Base-by-base conservation (phyloP, 768 basidiomycete species). In the Hygrophoropsis aurantiaca region DNA sequence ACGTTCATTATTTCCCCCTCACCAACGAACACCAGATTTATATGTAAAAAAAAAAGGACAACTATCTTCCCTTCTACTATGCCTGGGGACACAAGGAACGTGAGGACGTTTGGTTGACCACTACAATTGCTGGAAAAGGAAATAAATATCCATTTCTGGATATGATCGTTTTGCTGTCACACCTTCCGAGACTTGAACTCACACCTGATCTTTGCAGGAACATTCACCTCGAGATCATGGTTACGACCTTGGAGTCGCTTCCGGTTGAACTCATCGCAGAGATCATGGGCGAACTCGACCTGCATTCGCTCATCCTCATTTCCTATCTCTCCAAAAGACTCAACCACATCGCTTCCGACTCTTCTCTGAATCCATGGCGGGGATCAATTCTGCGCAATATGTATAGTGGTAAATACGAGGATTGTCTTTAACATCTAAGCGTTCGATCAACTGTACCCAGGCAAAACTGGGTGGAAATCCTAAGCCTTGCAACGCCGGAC, bases 221-320 rank as follows among this genome's bases (percentile, higher is more conserved):
- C 27, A 30, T 30, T 6, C 7, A 30, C 27, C 27, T 6, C 27
- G 7, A 30, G 27, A 7, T n/a, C n/a, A 38, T 38, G 36, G 24
- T 20, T 21, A 44, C 44, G 20, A 48, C 58, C 13, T 55, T 75
- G 8, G 73, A 84, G 55, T 69, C 72, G 5, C 71, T 90, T 5
- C 87, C 88, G n/a, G 85, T 87, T 35, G 88, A 91, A 58, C 74
- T 90, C 43, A 78, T 90, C 46, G 84, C 81, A 15, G 80, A 83
- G 50, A 82, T 90, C 25, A 71, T 90, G 32, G 72, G 78, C 35
- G 81, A 88, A 56, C 77, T 90, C 40, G 81, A 85, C 56, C 68
- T 90, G 16, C 64, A 71, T 21, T 77, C 80, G 11, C 77, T 90
- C 24, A 67, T 87, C 45, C 70, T 58, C 15, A 64, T 79, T 52